Evolutionary conservation across 2,329 filamentous ascomycete species (phyloP).

Genomic region (Calonectria pauciramosa): DNA sequence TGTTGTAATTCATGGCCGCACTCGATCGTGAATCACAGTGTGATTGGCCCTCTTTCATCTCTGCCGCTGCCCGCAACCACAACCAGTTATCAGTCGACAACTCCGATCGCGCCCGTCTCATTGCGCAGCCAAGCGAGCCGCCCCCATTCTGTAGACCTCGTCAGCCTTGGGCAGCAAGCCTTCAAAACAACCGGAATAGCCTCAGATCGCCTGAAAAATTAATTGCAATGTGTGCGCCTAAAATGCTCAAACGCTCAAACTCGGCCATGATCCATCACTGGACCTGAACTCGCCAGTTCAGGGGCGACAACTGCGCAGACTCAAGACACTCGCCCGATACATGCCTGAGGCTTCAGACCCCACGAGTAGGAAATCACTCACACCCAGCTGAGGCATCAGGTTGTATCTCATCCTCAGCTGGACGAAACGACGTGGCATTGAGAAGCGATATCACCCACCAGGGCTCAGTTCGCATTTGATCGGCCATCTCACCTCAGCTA

Average conservation of each 20-base stretch:
- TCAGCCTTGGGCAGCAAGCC: slow-evolving; percentile 18
- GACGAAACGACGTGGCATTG: neutral
- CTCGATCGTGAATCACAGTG: neutral
- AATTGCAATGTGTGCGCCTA: neutral
- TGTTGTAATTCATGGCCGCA: neutral
- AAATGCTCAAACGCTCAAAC: neutral
- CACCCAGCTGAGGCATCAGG: neutral
- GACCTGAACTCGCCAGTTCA: neutral
- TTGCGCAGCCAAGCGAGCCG: slow-evolving; percentile 7
- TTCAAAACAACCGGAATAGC: neutral
- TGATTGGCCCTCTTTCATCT: neutral
- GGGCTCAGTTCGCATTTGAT: slow-evolving; percentile 7
- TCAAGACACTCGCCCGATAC: neutral
- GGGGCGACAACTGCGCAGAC: neutral
- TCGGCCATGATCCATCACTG: neutral
- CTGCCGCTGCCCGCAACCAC: neutral
- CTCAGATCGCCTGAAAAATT: neutral
- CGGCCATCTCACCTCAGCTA: slow-evolving; percentile 25
- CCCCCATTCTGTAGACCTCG: slow-evolving; percentile 26
- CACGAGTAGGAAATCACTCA: slow-evolving; percentile 1
- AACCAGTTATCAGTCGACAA: slow-evolving; percentile 7
- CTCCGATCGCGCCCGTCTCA: slow-evolving; percentile 14
- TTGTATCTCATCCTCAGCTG: slow-evolving; percentile 3
- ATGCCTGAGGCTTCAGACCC: neutral
- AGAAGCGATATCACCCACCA: neutral